Evolutionary conservation across 2,329 filamentous ascomycete genomes (phyloP).

Genomic region (Colletotrichum eleusines): DNA sequence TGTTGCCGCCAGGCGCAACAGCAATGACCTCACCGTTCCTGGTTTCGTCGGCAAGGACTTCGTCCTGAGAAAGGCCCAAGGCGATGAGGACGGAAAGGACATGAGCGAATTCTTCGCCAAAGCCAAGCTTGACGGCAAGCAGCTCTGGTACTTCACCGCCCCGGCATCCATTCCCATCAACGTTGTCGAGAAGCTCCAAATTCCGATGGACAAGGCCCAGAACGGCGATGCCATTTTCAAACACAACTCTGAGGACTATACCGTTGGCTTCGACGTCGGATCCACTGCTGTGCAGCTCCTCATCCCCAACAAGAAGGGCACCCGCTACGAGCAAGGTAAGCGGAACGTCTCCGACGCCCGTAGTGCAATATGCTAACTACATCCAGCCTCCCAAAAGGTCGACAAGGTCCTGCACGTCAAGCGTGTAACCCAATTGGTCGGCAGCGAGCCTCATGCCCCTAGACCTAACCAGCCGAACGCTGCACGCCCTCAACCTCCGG

Average conservation of each 20-base stretch:
- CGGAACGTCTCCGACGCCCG: constrained; percentile 31
- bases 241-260: constrained; percentile 74
- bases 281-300: constrained; percentile 69
- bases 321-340: constrained; percentile 67
- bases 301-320: constrained; percentile 68
- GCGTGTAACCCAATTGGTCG: constrained; percentile 69
- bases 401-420: constrained; percentile 74
- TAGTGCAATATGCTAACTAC: constrained; percentile 1
- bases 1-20: constrained; percentile 47
- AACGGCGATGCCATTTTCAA: constrained; percentile 68
- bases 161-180: constrained; percentile 77
- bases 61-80: constrained; percentile 62
- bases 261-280: constrained; percentile 65
- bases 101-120: constrained; percentile 68
- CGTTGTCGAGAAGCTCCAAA: constrained; percentile 72
- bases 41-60: constrained; percentile 65
- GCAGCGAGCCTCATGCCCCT: constrained; percentile 50
- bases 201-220: constrained; percentile 67
- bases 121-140: constrained; percentile 74
- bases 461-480: constrained; percentile 60
- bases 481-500: constrained; percentile 74
- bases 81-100: constrained; percentile 58
- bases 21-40: constrained; percentile 52
- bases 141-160: constrained; percentile 85
- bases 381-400: constrained; percentile 56